Evolutionary conservation across 306 rosid genomes (phyloP).

Genomic region (Styphnolobium japonicum): DNA sequence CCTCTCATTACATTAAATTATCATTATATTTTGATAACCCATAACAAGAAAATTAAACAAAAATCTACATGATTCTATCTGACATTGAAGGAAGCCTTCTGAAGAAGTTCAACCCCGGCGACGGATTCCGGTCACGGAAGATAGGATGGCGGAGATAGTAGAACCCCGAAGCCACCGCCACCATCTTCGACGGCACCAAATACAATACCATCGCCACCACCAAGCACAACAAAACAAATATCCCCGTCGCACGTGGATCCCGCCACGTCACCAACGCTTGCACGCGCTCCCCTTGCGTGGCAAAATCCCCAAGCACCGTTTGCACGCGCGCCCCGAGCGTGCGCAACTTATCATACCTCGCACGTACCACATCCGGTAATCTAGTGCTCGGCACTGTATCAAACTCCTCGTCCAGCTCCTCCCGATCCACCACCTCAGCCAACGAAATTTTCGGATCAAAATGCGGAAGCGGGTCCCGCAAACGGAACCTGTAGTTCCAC

Average conservation of each 20-base stretch:
- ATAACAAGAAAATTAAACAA: too few relatives aligned
- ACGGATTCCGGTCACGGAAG: conserved; percentile 67
- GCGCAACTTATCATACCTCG: conserved; percentile 71
- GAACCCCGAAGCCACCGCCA: conserved; percentile 72
- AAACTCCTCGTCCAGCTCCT: conserved; percentile 83
- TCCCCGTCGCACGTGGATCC: conserved; percentile 81
- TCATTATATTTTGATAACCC: too few relatives aligned
- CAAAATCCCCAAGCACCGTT: conserved; percentile 65
- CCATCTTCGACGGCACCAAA: conserved; percentile 76
- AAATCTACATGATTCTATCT: conserved; percentile 65
- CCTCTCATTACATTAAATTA: not conserved
- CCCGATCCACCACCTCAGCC: conserved; percentile 52
- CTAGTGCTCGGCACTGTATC: conserved; percentile 56
- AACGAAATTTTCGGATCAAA: conserved; percentile 66
- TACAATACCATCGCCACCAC: conserved; percentile 59
- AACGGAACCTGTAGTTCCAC: conserved; percentile 74
- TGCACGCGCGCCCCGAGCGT: conserved; percentile 75
- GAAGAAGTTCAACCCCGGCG: conserved; percentile 69
- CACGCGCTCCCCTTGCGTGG: conserved; percentile 76
- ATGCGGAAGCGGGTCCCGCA: conserved; percentile 49
- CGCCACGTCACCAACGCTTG: conserved; percentile 94
- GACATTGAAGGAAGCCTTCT: conserved; percentile 76
- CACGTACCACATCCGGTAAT: conserved; percentile 36
- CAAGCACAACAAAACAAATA: conserved; percentile 67
- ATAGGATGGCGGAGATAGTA: conserved; percentile 80